Conservation (phyloP, 257 asterid species). For the Euphrasia confusa region DNA sequence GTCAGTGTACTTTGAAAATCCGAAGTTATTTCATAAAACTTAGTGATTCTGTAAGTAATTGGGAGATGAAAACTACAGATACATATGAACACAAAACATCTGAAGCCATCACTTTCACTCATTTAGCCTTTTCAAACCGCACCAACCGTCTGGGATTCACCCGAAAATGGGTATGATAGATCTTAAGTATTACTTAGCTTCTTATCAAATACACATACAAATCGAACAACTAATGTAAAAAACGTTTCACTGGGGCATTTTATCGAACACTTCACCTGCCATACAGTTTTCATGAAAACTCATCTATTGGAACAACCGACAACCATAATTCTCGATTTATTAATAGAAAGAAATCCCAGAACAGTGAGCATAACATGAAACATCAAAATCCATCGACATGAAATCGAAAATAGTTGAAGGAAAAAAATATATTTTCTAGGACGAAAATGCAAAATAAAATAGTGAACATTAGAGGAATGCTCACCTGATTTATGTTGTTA, state of each 20-base stretch:
- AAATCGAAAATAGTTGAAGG: neutral
- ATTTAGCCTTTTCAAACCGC: too few species aligned
- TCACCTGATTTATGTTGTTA: neutral
- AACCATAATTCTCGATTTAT: neutral
- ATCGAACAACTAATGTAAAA: neutral
- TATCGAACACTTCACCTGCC: conserved; percentile 11
- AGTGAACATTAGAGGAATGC: neutral
- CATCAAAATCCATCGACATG: neutral
- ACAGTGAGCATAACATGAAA: neutral
- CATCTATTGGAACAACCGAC: neutral
- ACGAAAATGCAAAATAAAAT: neutral
- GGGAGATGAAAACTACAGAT: too few species aligned
- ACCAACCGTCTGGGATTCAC: too few species aligned
- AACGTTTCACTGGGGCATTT: conserved; percentile 10
- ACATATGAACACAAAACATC: too few species aligned
- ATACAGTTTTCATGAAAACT: neutral
- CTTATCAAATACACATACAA: neutral
- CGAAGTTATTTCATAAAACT: too few species aligned
- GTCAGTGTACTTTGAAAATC: too few species aligned
- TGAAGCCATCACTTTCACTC: too few species aligned
- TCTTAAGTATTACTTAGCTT: neutral
- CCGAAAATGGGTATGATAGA: too few species aligned
- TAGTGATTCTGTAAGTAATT: too few species aligned
- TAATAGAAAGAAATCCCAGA: neutral
- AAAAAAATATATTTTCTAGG: neutral